phyloP scores from a whole-genome alignment of 73 alveolate species.

The Paramecium sonneborni region DNA sequence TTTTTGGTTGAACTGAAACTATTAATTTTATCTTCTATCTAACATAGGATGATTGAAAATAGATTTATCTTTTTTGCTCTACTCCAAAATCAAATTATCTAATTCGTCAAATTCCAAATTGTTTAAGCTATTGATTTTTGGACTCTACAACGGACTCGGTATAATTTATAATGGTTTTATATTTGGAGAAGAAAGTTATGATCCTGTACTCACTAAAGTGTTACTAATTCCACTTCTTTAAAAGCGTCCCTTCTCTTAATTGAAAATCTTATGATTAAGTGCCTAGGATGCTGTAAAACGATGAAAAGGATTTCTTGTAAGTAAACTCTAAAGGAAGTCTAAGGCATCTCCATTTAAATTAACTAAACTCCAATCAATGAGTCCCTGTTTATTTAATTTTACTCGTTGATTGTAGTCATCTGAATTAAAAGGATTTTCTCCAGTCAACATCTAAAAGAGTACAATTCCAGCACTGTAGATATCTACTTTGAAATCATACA shows the following conservation, averaged over 20 bases:
- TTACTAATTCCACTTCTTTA: background rate
- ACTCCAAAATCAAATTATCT: background rate
- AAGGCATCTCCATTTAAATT: background rate
- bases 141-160: background rate
- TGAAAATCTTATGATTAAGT: background rate
- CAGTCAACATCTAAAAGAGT: constrained; percentile 25
- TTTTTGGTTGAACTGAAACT: background rate
- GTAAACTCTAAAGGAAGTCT: background rate
- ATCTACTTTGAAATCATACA: constrained; percentile 74
- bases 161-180: background rate
- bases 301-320: background rate
- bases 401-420: background rate
- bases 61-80: background rate
- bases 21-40: background rate
- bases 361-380: background rate
- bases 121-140: background rate
- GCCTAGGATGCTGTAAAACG: background rate
- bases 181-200: background rate
- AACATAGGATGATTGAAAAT: background rate
- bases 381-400: background rate
- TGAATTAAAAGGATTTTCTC: constrained; percentile 43
- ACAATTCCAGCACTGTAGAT: constrained; percentile 35
- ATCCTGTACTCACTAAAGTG: background rate
- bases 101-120: background rate
- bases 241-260: background rate